Base-by-base conservation (phyloP, 2,329 filamentous ascomycete species). In the Rutstroemia sp. region DNA sequence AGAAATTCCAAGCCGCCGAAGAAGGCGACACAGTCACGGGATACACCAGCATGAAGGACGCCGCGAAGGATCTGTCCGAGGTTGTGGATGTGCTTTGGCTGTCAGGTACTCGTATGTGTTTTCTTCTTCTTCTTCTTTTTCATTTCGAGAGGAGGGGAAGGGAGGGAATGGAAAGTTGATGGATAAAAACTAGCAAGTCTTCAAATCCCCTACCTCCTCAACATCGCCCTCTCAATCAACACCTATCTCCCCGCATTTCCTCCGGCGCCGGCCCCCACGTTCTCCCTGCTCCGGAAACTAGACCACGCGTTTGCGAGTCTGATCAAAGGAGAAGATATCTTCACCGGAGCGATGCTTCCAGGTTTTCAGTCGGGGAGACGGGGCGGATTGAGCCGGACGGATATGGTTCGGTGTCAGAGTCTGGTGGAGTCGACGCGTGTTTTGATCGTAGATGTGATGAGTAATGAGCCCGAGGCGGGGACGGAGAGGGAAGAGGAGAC, bases 381-480 rank as follows among this genome's bases (percentile, higher is more conserved):
- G 58, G 62, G 69, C 0, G 86, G 89, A 0, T 86, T 89, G 75
- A 90, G 84, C 1, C 76, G 72, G 17, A 92, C 88, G 0, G 90
- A 96, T 69, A 95, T 94, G 78, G 90, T 97, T 7, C 81, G 92
- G 42, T 87, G 92, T 61, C 87, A 88, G 67, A 89, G 88, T 66
- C 74, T 95, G 30, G 88, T 91, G 0, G 88, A 95, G 67, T 81
- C 86, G 61, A 88, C 87, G 16, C 78, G 92, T 25, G 73, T 90
- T 7, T 71, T 82, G 5, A 82, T 92, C 57, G 81, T 90, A 1
- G 83, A 88, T 58, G 79, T 84, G 16, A 79, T 90, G 75, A 80
- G 78, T 58, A 76, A 74, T 54, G 78, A 78, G 57, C 72, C 75
- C 34, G 73, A 75, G 2, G 71, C 71, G 2, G 71, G 72, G 23